These are phyloP conservation scores for Strobilomyces confusus DNA, from an alignment of 768 basidiomycete species.

Conservation along the genomic window DNA sequence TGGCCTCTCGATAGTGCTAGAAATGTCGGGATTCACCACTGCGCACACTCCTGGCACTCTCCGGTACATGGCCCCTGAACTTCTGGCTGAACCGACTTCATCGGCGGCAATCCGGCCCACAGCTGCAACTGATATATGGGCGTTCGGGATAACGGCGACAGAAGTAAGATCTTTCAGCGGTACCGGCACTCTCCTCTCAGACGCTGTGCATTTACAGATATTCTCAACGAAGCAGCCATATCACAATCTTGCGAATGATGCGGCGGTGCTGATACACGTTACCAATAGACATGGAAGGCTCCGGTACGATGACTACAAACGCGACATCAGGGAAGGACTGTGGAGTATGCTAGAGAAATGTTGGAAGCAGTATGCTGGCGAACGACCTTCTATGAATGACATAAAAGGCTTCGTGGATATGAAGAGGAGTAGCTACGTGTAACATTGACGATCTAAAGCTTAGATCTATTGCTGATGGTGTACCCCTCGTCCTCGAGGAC, in stretches of 20 bases:
- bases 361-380: constrained; percentile 10
- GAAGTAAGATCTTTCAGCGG: constrained; percentile 23
- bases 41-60: constrained; percentile 33
- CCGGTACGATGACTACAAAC: constrained; percentile 17
- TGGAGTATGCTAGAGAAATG: constrained; percentile 21
- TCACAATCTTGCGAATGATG: constrained; percentile 10
- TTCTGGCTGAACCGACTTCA: constrained; percentile 20
- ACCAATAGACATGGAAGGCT: constrained; percentile 7
- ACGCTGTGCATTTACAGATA: constrained; percentile 10
- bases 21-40: constrained; percentile 35
- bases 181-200: neutral
- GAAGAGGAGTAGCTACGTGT: constrained; percentile 16
- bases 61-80: constrained; percentile 39
- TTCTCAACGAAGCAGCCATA: constrained; percentile 25
- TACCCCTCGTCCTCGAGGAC: constrained; percentile 54
- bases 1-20: constrained; percentile 37
- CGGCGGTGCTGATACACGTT: constrained; percentile 17
- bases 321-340: constrained; percentile 14
- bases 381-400: constrained; percentile 14
- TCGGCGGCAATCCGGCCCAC: constrained; percentile 21
- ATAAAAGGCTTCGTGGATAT: constrained; percentile 17
- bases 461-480: constrained; percentile 22
- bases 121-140: constrained; percentile 33
- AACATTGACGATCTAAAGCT: constrained; percentile 17
- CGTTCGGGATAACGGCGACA: constrained; percentile 34